Conservation (phyloP, 805 yeast species). For the Starmerella scarabaei region DNA sequence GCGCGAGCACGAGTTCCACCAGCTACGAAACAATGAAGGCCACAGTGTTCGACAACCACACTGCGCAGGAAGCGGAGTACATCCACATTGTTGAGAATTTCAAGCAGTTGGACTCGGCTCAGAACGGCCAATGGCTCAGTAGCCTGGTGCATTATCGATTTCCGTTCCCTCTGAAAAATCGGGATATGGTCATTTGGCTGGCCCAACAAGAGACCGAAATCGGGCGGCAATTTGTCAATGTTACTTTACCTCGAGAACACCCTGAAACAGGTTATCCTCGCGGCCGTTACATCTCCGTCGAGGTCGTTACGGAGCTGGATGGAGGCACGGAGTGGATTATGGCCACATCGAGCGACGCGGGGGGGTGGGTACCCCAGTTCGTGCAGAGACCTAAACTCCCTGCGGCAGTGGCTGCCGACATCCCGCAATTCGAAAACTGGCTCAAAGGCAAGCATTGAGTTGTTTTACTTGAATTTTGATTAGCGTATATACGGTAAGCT, state of each 20-base stretch:
- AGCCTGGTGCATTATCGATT: slow-evolving; percentile 25
- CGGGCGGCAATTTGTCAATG: slow-evolving; percentile 26
- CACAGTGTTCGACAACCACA: slow-evolving; percentile 28
- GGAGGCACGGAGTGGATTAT: slow-evolving; percentile 28
- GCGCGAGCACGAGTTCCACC: slow-evolving; percentile 27
- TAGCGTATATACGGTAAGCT: too few relatives aligned
- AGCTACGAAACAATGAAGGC: slow-evolving; percentile 22
- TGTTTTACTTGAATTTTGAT: too few relatives aligned
- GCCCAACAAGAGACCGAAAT: slow-evolving; percentile 23
- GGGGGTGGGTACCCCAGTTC: slow-evolving; percentile 30
- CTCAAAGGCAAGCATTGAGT: slow-evolving; percentile 2
- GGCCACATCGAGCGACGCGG: slow-evolving; percentile 32
- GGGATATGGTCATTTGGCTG: slow-evolving; percentile 30
- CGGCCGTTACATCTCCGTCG: slow-evolving; percentile 29
- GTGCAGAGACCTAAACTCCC: slow-evolving; percentile 27
- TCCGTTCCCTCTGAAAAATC: slow-evolving; percentile 26
- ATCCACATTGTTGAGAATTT: slow-evolving; percentile 26
- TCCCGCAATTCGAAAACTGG: slow-evolving; percentile 26
- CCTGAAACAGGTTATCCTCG: slow-evolving; percentile 16
- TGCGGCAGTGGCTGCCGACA: slow-evolving; percentile 28
- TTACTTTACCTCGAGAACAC: slow-evolving; percentile 27
- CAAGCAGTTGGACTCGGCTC: slow-evolving; percentile 17
- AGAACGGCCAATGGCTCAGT: slow-evolving; percentile 21
- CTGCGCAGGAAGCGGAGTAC: slow-evolving; percentile 30
- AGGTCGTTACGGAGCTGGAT: slow-evolving; percentile 22